Percentiles rank a stretch among this genome's conserved stretches.
Evolutionary conservation across 2,329 filamentous ascomycete genomes (phyloP).

Genomic region (Pseudocercospora crystallina): DNA sequence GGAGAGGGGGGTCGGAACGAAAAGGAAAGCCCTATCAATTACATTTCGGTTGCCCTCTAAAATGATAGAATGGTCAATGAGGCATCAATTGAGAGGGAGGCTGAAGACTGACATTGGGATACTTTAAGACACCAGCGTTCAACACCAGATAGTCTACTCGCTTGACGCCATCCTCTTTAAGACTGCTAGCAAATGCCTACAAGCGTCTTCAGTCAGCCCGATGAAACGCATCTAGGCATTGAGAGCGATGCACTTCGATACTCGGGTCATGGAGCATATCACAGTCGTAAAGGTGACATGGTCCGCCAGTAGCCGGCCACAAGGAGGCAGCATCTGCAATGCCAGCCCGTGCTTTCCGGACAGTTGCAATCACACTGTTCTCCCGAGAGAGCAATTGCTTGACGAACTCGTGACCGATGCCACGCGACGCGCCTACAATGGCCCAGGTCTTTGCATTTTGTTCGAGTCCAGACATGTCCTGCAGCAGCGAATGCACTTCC

Average conservation of each 20-base stretch:
- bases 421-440: slow-evolving; percentile 48
- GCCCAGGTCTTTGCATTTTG: slow-evolving; percentile 42
- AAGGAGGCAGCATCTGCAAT: slow-evolving; percentile 6
- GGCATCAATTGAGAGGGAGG: too few species aligned
- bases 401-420: slow-evolving; percentile 55
- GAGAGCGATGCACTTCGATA: slow-evolving; percentile 43
- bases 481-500: too few species aligned
- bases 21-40: slow-evolving; percentile 26
- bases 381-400: slow-evolving; percentile 49
- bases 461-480: too few species aligned
- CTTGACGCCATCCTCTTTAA: slow-evolving; percentile 12
- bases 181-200: slow-evolving; percentile 6
- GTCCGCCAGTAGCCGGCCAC: slow-evolving; percentile 14
- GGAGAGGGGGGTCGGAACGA: too few species aligned
- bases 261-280: slow-evolving; percentile 55
- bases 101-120: slow-evolving; percentile 56
- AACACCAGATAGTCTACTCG: slow-evolving; percentile 56
- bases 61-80: too few species aligned
- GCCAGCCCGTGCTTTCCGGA: slow-evolving; percentile 39
- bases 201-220: neutral
- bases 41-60: slow-evolving; percentile 55
- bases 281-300: slow-evolving; percentile 36
- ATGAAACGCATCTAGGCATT: neutral
- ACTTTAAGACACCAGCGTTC: slow-evolving; percentile 57
- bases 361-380: slow-evolving; percentile 53